A percentile compares a stretch with the other conserved stretches of the same genome.
Conservation (phyloP, 805 yeast species). For the Schizosaccharomyces octosporus region DNA sequence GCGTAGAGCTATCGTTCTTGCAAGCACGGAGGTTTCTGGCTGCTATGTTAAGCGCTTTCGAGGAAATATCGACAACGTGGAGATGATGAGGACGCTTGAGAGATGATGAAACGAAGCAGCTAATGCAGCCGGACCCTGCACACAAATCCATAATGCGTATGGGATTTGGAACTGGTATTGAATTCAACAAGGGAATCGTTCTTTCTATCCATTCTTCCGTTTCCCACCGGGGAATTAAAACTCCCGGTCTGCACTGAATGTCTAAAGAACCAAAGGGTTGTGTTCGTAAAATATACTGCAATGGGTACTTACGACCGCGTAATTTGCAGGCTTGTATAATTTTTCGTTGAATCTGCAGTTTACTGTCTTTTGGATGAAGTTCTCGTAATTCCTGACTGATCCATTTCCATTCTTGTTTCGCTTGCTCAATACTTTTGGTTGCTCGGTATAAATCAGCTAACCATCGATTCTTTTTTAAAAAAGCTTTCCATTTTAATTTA, state of each 20-base stretch:
- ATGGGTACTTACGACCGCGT: constrained; percentile 19
- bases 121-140: constrained; percentile 76
- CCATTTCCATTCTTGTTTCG: neutral
- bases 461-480: too few species aligned
- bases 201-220: constrained; percentile 67
- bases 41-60: constrained; percentile 28
- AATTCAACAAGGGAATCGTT: neutral
- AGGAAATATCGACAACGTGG: constrained; percentile 34
- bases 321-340: neutral
- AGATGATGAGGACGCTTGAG: neutral
- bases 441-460: neutral
- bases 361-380: neutral
- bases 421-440: neutral
- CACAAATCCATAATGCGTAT: constrained; percentile 30
- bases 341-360: neutral
- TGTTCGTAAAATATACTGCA: constrained; percentile 61
- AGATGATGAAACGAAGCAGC: constrained; percentile 20
- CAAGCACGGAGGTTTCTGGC: constrained; percentile 16
- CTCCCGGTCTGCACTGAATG: constrained; percentile 35
- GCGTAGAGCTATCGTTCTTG: too few species aligned
- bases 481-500: too few species aligned
- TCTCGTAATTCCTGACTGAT: neutral
- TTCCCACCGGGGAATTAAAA: constrained; percentile 79
- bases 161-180: neutral
- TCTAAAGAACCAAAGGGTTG: constrained; percentile 66